Evolutionary conservation across 176 grass and related monocot species (phyloP), one percentile per base, ranked within the genome.

Genomic region (Chrysopogon serrulatus): DNA sequence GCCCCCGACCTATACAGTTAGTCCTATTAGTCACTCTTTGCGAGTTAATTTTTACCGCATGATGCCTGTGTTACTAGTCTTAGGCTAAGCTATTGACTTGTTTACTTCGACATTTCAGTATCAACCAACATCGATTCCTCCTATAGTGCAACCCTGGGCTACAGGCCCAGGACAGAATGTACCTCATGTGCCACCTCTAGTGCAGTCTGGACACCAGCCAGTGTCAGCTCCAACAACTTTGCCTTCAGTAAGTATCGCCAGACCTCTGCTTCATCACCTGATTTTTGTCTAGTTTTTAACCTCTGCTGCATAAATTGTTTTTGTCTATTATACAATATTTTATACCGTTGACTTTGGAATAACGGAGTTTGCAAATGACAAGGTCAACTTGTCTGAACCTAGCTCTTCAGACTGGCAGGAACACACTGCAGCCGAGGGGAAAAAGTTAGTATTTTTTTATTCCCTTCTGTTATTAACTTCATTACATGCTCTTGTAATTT

Each of bases 351-450:
- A 70, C 21, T 34, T 66, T 91, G 71, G 43, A 85, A 69, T 83
- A 84, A 92, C 87, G 16, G 53, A 95, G 87, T 64, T 88, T 86
- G 64, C 67, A 76, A 90, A 88, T 96, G 68, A 57, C 28, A 86
- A 99, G 85, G 81, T 80, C 76, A 95, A 57, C 57, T 79, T 88
- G 33, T 73, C 45, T 35, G 91, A 96, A 71, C 70, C 74, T 18
- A 80, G 83, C 57, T 88, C 90, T 90, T 94, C 86, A 31, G 93
- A 99, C 75, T 99, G 96, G 96, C 87, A 96, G 82, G 96, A 99
- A 14, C 96, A 99, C 86, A 90, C 68, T 59, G 85, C 96, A 64
- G 73, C 74, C 23, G 90, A 99, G 73, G 96, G 96, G 27, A 99
- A 94, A 90, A 96, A 90, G 93, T 96, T 63, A 86, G 90, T 89